Evolutionary conservation across 2,329 filamentous ascomycete genomes (phyloP).

Genomic region (Exophiala phaeomuriformis): DNA sequence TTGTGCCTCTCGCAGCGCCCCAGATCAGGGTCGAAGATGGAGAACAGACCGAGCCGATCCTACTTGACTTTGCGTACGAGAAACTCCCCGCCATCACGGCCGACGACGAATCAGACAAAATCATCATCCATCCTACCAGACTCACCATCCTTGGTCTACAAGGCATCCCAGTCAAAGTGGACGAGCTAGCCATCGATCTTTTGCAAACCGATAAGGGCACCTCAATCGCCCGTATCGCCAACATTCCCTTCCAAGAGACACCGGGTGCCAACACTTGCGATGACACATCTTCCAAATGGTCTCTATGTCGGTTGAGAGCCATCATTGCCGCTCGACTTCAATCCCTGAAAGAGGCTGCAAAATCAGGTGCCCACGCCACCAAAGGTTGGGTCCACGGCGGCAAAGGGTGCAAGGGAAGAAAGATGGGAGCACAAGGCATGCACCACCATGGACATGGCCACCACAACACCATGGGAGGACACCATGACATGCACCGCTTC

Average conservation of each 20-base stretch:
- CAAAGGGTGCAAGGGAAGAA: slow-evolving; percentile 14
- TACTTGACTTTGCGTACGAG: slow-evolving; percentile 40
- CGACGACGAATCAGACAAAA: slow-evolving; percentile 30
- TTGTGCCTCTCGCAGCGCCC: slow-evolving; percentile 12
- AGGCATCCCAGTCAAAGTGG: slow-evolving; percentile 38
- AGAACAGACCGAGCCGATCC: slow-evolving; percentile 33
- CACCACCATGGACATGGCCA: slow-evolving; percentile 11
- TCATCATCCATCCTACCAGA: slow-evolving; percentile 35
- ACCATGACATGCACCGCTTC: slow-evolving; percentile 28
- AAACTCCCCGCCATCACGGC: slow-evolving; percentile 28
- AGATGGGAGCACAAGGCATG: slow-evolving; percentile 12
- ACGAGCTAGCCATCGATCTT: slow-evolving; percentile 37
- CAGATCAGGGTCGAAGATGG: slow-evolving; percentile 30
- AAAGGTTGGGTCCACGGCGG: slow-evolving; percentile 19
- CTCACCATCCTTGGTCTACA: slow-evolving; percentile 43
- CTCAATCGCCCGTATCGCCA: slow-evolving; percentile 34
- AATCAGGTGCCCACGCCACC: slow-evolving; percentile 16
- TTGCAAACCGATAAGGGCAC: slow-evolving; percentile 33
- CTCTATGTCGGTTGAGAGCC: slow-evolving; percentile 37
- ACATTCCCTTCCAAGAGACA: slow-evolving; percentile 33
- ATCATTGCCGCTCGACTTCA: slow-evolving; percentile 37
- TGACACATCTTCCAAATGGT: slow-evolving; percentile 36
- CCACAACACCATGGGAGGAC: slow-evolving; percentile 20
- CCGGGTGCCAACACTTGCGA: slow-evolving; percentile 26
- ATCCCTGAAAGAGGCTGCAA: slow-evolving; percentile 30